Evolutionary conservation across 2,329 filamentous ascomycete genomes (phyloP).

Genomic region (Hypomyces rosellus): DNA sequence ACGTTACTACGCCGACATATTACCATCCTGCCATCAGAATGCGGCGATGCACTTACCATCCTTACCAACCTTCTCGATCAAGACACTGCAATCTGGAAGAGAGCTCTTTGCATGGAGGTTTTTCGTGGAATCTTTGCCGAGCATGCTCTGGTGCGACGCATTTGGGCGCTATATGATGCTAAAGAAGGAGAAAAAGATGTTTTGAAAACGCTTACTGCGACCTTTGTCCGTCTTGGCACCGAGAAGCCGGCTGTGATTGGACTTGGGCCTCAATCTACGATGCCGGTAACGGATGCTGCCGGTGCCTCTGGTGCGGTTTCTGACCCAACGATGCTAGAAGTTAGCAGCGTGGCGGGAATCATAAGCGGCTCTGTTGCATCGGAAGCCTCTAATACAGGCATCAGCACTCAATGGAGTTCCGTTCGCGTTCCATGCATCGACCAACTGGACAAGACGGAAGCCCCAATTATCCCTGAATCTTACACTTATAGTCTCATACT

Average conservation of each 20-base stretch:
- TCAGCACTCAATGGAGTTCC: constrained; percentile 87
- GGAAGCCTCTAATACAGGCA: constrained; percentile 64
- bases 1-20: constrained; percentile 75
- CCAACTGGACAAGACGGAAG: constrained; percentile 85
- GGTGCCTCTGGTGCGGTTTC: constrained; percentile 52
- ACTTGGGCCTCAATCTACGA: constrained; percentile 79
- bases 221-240: constrained; percentile 85
- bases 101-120: constrained; percentile 84
- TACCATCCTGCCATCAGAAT: constrained; percentile 66
- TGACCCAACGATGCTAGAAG: constrained; percentile 85
- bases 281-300: constrained; percentile 57
- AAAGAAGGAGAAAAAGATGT: constrained; percentile 66
- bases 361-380: constrained; percentile 67
- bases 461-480: constrained; percentile 78
- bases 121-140: constrained; percentile 83
- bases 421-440: constrained; percentile 86
- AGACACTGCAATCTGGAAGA: constrained; percentile 78
- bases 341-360: constrained; percentile 79
- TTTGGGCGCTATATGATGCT: constrained; percentile 75
- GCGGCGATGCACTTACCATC: constrained; percentile 73
- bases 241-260: constrained; percentile 89
- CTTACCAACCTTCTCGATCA: constrained; percentile 84
- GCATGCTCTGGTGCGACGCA: constrained; percentile 66
- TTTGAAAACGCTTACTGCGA: constrained; percentile 74
- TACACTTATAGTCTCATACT: constrained; percentile 89